Evolutionary conservation across 495 filamentous ascomycete genomes (phyloP).

Genomic region (Stereocaulon alpinum): DNA sequence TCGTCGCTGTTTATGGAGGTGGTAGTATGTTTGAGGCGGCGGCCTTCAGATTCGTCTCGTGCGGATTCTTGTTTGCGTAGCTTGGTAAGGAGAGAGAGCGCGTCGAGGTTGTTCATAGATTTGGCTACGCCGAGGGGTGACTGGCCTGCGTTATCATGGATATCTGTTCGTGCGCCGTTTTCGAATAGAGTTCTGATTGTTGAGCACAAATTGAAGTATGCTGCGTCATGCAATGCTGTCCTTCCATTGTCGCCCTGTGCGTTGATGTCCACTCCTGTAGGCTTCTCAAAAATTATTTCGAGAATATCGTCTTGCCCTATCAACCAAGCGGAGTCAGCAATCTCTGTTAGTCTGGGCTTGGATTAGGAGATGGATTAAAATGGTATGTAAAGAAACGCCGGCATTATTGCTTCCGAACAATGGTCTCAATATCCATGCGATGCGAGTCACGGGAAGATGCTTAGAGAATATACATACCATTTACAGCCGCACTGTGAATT

Average conservation of each 20-base stretch:
- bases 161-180: conserved; percentile 18
- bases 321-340: too few species aligned
- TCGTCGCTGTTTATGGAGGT: conserved; percentile 7
- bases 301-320: conserved; percentile 3
- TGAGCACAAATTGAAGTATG: conserved; percentile 1
- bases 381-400: too few species aligned
- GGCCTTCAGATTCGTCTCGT: conserved; percentile 4
- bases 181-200: conserved; percentile 19
- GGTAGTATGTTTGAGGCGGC: conserved; percentile 1
- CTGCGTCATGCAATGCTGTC: conserved; percentile 24
- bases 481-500: conserved; percentile 14
- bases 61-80: conserved; percentile 5
- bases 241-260: conserved; percentile 22
- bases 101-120: conserved; percentile 14
- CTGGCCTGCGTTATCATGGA: conserved; percentile 10
- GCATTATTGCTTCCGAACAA: too few species aligned
- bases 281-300: conserved; percentile 11
- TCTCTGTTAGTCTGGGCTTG: too few species aligned
- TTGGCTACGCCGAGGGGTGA: conserved; percentile 16
- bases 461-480: background rate
- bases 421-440: too few species aligned
- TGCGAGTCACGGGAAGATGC: too few species aligned
- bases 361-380: too few species aligned
- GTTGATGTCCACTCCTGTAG: conserved; percentile 19
- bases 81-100: conserved; percentile 8